phyloP scores from a whole-genome alignment of 179 eudicot species.

The Beta corolliflora region DNA sequence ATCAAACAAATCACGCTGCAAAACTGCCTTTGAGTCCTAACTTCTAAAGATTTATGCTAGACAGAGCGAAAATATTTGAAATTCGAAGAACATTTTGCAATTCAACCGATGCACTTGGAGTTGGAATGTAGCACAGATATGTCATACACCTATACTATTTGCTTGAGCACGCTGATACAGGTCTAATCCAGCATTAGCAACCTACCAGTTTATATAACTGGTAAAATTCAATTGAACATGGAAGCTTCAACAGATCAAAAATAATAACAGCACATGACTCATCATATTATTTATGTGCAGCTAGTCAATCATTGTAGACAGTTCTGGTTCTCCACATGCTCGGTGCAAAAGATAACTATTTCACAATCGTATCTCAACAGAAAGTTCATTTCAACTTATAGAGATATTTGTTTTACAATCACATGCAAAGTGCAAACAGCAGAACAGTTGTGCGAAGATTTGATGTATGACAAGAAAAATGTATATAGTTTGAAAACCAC shows the following conservation, averaged over 20 bases:
- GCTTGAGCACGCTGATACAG: no score
- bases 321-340: no score
- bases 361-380: no score
- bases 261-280: no score
- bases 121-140: background rate
- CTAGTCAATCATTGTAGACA: no score
- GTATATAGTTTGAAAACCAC: background rate
- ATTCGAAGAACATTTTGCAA: background rate
- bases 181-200: no score
- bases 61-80: background rate
- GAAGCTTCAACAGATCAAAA: no score
- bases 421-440: background rate
- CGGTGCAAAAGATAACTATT: no score
- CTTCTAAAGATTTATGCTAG: background rate
- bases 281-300: no score
- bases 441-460: background rate
- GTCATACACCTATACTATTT: background rate
- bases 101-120: background rate
- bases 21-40: background rate
- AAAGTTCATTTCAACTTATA: background rate
- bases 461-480: background rate
- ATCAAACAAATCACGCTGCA: background rate
- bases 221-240: no score
- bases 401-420: background rate
- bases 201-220: no score